A percentile compares a stretch with the other conserved stretches of the same genome.
These are phyloP conservation scores for Hirsutella rhossiliensis DNA, from an alignment of 2,329 filamentous ascomycete genomes.

Conservation along the genomic window DNA sequence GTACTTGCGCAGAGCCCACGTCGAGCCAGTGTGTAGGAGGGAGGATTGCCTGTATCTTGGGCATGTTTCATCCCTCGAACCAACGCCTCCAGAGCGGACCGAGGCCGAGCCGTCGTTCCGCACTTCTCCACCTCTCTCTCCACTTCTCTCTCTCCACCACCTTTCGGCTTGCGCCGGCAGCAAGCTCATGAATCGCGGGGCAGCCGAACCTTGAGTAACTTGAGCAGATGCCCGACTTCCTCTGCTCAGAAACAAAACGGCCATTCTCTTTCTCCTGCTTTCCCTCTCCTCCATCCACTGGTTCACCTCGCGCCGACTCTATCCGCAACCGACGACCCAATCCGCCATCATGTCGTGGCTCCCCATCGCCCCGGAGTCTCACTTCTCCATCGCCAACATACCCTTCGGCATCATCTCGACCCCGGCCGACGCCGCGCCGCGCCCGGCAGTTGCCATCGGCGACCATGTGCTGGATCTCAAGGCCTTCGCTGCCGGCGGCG, in stretches of 20 bases:
- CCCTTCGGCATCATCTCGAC: slow-evolving; percentile 75
- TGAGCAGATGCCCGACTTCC: not conserved
- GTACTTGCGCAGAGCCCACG: too few relatives aligned
- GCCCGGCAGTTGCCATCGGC: slow-evolving; percentile 61
- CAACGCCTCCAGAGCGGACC: too few relatives aligned
- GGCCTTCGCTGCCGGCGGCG: slow-evolving; percentile 36
- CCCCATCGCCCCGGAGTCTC: slow-evolving; percentile 10
- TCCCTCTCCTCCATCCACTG: not conserved
- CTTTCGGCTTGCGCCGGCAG: slow-evolving; percentile 2
- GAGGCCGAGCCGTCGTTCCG: not conserved
- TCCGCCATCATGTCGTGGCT: slow-evolving; percentile 13
- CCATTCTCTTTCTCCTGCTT: not conserved
- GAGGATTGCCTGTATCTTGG: too few relatives aligned
- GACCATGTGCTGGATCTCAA: slow-evolving; percentile 59
- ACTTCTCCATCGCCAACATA: slow-evolving; percentile 68
- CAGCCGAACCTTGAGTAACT: not conserved
- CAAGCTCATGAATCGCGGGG: slow-evolving; percentile 1
- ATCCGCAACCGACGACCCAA: not conserved
- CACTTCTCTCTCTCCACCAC: too few relatives aligned
- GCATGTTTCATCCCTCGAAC: not conserved
- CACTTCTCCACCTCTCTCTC: not conserved
- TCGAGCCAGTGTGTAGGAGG: too few relatives aligned
- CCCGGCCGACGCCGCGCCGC: slow-evolving; percentile 37
- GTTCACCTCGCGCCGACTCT: not conserved
- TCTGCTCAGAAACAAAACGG: not conserved